These are phyloP conservation scores for Boletus sensibilis DNA, from an alignment of 768 basidiomycete species.

Conservation along the genomic window DNA sequence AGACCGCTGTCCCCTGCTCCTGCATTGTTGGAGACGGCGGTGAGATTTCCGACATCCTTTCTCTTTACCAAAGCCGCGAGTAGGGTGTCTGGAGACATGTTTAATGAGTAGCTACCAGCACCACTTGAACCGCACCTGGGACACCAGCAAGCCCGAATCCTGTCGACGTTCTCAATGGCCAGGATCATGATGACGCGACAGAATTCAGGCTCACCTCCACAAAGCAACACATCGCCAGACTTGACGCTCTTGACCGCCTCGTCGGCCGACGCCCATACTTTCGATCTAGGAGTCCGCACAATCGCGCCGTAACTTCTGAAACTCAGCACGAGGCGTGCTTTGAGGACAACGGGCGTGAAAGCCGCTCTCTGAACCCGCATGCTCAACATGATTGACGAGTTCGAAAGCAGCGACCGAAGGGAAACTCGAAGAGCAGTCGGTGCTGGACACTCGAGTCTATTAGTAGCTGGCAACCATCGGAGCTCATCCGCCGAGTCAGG, in stretches of 20 bases:
- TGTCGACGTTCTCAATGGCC: constrained; percentile 28
- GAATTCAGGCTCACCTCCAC: constrained; percentile 60
- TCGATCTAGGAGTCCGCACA: constrained; percentile 39
- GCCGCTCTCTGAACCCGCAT: constrained; percentile 13
- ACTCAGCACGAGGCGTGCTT: constrained; percentile 14
- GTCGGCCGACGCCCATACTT: constrained; percentile 81
- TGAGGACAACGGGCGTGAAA: constrained; percentile 18
- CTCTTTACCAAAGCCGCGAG: constrained; percentile 74
- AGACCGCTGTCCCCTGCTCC: constrained; percentile 70
- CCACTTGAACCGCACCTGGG: constrained; percentile 51
- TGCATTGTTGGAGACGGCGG: constrained; percentile 87
- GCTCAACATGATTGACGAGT: constrained; percentile 21
- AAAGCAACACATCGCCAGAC: constrained; percentile 74
- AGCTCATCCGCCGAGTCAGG: constrained; percentile 23
- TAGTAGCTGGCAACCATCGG: constrained; percentile 15
- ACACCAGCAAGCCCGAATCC: constrained; percentile 91
- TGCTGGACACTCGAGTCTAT: neutral
- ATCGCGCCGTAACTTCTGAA: constrained; percentile 29
- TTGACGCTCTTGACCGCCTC: constrained; percentile 83
- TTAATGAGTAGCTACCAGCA: neutral
- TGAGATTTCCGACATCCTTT: constrained; percentile 70
- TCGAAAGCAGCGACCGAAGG: neutral
- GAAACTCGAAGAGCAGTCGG: neutral
- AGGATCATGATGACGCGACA: neutral
- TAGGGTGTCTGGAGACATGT: constrained; percentile 60